phyloP scores from a whole-genome alignment of 257 asterid species.

The Solanum chmielewskii region DNA sequence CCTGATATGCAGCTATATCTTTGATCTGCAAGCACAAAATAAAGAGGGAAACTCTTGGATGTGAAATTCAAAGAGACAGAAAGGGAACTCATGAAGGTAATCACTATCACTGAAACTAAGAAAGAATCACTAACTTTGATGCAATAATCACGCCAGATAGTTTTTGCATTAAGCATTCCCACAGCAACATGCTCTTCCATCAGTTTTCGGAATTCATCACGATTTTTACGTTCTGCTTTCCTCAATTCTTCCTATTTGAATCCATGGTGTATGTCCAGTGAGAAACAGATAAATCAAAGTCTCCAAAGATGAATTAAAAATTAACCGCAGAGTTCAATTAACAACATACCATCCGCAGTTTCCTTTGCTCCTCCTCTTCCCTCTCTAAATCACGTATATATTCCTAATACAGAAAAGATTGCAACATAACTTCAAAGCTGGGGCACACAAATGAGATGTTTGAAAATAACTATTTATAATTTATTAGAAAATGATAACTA shows the following conservation, averaged over 20 bases:
- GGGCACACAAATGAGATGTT: neutral
- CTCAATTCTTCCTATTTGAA: constrained; percentile 69
- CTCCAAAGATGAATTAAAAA: neutral
- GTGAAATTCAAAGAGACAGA: neutral
- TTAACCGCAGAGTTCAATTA: constrained; percentile 1
- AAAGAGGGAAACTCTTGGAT: neutral
- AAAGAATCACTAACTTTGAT: constrained; percentile 38
- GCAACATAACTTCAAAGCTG: neutral
- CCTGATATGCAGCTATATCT: constrained; percentile 71
- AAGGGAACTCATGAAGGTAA: neutral
- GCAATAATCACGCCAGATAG: constrained; percentile 92
- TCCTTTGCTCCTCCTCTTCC: constrained; percentile 91
- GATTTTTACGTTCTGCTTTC: constrained; percentile 78
- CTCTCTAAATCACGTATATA: constrained; percentile 74
- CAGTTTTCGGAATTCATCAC: constrained; percentile 93
- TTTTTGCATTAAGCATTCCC: constrained; percentile 56
- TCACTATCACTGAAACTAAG: neutral
- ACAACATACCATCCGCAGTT: constrained; percentile 49
- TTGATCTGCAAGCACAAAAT: constrained; percentile 42
- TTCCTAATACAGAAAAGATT: constrained; percentile 49
- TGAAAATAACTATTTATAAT: neutral
- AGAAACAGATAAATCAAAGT: neutral
- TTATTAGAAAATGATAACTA: constrained; percentile 9
- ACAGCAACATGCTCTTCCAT: constrained; percentile 79
- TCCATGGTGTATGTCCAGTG: neutral